Base-by-base conservation (phyloP, 2,329 filamentous ascomycete species). In the Colletotrichum endophyticum region DNA sequence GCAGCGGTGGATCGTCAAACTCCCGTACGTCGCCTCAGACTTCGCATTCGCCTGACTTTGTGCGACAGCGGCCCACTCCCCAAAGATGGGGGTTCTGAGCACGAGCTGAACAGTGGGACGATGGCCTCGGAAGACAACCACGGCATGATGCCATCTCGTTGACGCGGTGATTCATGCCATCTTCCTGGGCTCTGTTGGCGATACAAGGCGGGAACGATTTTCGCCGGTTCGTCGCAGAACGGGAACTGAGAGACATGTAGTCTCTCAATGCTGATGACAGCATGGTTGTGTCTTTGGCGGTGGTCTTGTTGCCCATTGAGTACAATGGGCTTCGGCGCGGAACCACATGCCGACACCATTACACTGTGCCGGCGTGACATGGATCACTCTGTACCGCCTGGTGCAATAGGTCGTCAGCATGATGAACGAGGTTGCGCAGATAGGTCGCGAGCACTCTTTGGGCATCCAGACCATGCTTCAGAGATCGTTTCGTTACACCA, bases 61-160 rank as follows among this genome's bases (percentile, higher is more conserved):
- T n/a, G n/a, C 44, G n/a, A 11, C n/a, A 8, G 4, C 4, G 2
- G 44, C 44, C 19, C 1, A 49, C 6, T 12, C 2, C 6, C 3
- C 44, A 1, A 22, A 53, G 11, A 53, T 22, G 44, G 44, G 1
- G 44, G 44, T 53, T 53, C 44, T 5, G 44, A 13, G 0, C 44
- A 53, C 11, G 9, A 2, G n/a, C 6, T 22, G 44, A 53, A 53
- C 44, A 53, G 1, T 49, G 39, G 39, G 6, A 49, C 0, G 39
- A 49, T 49, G 39, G 9, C 39, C 39, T 49, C 9, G 5, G 19
- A 12, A n/a, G 19, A 49, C 39, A 49, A n/a, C 3, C 9, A n/a
- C 16, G 36, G 16, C 36, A 44, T 44, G 9, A 44, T 49, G 39
- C 39, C 19, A 6, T 12, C 39, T 49, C 44, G 6, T 53, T 13